A percentile compares a stretch with the other conserved stretches of the same genome.
phyloP scores from a whole-genome alignment of 306 rosid species.

The Boehmeria nivea region DNA sequence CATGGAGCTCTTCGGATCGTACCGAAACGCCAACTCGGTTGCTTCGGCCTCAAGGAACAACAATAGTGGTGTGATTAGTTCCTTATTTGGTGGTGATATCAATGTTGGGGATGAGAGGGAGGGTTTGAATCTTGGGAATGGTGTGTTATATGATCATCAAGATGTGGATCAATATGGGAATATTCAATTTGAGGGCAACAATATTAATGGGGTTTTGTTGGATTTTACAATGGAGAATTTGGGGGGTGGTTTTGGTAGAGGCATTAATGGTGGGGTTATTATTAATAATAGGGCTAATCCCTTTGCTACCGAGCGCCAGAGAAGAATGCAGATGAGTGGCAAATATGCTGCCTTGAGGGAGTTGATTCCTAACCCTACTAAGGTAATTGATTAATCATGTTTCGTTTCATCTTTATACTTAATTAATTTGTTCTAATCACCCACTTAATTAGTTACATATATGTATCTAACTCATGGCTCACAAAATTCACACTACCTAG shows the following conservation, averaged over 20 bases:
- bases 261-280: neutral
- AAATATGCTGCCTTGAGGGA: neutral
- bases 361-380: neutral
- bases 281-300: neutral
- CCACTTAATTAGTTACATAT: no score
- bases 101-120: neutral
- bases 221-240: constrained; percentile 6
- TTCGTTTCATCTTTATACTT: neutral
- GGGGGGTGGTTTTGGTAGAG: neutral
- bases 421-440: neutral
- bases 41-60: neutral
- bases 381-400: neutral
- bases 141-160: neutral
- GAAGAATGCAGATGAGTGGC: constrained; percentile 2
- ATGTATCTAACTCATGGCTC: no score
- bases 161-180: neutral
- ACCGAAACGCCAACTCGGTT: neutral
- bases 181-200: neutral
- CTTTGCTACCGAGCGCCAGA: neutral
- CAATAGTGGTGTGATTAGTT: no score
- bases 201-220: neutral
- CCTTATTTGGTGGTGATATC: neutral
- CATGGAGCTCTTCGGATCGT: neutral
- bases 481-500: no score
- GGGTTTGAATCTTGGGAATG: neutral